These are phyloP conservation scores for Neofusicoccum cordaticola DNA, from an alignment of 2,329 filamentous ascomycete genomes.

Conservation along the genomic window DNA sequence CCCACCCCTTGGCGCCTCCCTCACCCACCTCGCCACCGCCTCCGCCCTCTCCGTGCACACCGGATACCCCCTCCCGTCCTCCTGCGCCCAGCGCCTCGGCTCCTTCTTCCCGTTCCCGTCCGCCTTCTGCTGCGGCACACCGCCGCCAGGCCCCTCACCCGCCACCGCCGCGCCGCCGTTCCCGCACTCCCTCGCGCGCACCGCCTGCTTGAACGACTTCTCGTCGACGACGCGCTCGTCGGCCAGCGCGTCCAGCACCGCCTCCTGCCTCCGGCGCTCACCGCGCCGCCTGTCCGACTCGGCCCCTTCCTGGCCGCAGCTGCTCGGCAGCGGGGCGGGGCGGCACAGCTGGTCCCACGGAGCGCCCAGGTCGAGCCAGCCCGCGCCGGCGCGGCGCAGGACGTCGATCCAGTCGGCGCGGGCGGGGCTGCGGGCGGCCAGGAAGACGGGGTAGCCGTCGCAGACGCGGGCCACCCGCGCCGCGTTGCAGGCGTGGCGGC, in stretches of 20 bases:
- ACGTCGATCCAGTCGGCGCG: slow-evolving; percentile 80
- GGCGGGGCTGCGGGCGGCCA: slow-evolving; percentile 67
- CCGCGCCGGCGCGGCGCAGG: slow-evolving; percentile 55
- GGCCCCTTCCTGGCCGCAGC: not conserved
- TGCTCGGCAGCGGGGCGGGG: slow-evolving; percentile 42
- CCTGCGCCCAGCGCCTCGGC: slow-evolving; percentile 60
- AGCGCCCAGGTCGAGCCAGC: slow-evolving; percentile 62
- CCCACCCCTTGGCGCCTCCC: slow-evolving; percentile 44
- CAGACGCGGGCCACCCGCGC: slow-evolving; percentile 70
- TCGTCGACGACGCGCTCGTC: slow-evolving; percentile 69
- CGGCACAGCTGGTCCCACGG: slow-evolving; percentile 70
- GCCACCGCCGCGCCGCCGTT: too few relatives aligned
- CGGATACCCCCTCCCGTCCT: slow-evolving; percentile 54
- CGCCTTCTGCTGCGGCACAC: slow-evolving; percentile 23
- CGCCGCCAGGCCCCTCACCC: too few relatives aligned
- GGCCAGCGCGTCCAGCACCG: slow-evolving; percentile 64
- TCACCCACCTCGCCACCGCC: slow-evolving; percentile 67
- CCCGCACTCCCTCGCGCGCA: slow-evolving; percentile 44
- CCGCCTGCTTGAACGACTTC: slow-evolving; percentile 61
- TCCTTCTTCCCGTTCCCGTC: slow-evolving; percentile 52
- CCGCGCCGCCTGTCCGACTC: slow-evolving; percentile 55
- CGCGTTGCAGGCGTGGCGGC: slow-evolving; percentile 78
- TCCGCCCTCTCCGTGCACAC: slow-evolving; percentile 68
- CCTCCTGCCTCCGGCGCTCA: slow-evolving; percentile 61
- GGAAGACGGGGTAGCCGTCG: slow-evolving; percentile 79